phyloP scores from a whole-genome alignment of 108 stramenopile genomes.

The Nitzschia inconspicua region DNA sequence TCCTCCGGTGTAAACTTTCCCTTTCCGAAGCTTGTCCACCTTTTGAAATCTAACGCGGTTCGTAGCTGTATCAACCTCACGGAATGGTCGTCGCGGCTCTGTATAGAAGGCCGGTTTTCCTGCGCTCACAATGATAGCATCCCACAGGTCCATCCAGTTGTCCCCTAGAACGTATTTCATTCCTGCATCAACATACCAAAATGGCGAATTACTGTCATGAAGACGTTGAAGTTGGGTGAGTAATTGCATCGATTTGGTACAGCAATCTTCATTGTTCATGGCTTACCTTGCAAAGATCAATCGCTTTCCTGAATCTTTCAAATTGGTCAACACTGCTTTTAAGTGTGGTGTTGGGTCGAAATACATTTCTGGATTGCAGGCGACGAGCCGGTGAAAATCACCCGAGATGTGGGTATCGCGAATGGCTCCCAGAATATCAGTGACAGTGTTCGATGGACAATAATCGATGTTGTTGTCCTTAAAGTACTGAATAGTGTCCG shows the following conservation, averaged over 20 bases:
- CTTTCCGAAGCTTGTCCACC: slow-evolving; percentile 49
- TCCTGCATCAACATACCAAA: slow-evolving; percentile 91
- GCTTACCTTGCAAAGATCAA: slow-evolving; percentile 70
- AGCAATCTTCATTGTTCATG: neutral
- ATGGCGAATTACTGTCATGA: slow-evolving; percentile 71
- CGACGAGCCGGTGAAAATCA: slow-evolving; percentile 89
- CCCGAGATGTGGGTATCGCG: slow-evolving; percentile 89
- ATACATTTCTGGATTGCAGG: slow-evolving; percentile 71
- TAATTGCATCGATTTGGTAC: neutral
- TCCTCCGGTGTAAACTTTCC: slow-evolving; percentile 75
- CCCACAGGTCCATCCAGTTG: slow-evolving; percentile 81
- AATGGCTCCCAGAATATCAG: slow-evolving; percentile 87
- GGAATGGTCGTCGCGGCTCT: slow-evolving; percentile 77
- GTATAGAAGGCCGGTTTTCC: slow-evolving; percentile 95
- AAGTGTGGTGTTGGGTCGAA: slow-evolving; percentile 76
- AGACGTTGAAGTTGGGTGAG: neutral
- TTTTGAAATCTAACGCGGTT: slow-evolving; percentile 61
- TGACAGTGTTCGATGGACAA: slow-evolving; percentile 71
- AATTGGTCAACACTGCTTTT: slow-evolving; percentile 57
- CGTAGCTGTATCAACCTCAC: slow-evolving; percentile 64
- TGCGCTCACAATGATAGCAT: slow-evolving; percentile 78
- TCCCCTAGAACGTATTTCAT: slow-evolving; percentile 91
- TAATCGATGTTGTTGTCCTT: slow-evolving; percentile 73
- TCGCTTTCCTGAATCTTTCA: slow-evolving; percentile 69
- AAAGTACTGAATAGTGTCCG: slow-evolving; percentile 94